Conservation (phyloP, 2,329 filamentous ascomycete species). For the Herpotrichia juniperi region DNA sequence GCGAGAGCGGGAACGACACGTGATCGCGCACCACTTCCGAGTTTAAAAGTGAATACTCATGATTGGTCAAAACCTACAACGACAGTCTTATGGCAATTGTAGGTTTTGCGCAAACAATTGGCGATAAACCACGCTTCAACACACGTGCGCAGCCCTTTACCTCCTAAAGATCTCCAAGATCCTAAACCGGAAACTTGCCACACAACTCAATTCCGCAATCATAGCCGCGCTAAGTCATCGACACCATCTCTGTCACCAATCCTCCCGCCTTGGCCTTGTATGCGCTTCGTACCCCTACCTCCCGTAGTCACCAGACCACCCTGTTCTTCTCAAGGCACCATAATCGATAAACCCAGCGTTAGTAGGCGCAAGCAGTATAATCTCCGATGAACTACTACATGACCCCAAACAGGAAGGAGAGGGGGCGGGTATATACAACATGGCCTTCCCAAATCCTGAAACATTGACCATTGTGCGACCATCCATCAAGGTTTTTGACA, state of each 20-base stretch:
- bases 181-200: not conserved
- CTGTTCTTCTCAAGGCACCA: no score
- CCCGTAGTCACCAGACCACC: no score
- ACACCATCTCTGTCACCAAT: not conserved
- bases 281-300: no score
- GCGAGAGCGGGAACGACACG: constrained; percentile 23
- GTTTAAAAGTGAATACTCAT: not conserved
- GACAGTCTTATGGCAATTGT: not conserved
- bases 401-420: no score
- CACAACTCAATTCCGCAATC: not conserved
- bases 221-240: not conserved
- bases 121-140: constrained; percentile 2
- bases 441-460: not conserved
- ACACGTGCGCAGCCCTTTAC: not conserved
- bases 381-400: no score
- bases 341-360: no score
- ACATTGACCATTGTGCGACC: not conserved
- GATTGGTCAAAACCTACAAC: not conserved
- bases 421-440: no score
- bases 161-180: not conserved
- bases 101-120: no score
- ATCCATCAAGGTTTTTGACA: not conserved
- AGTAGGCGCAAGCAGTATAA: no score
- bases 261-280: not conserved
- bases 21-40: constrained; percentile 8